These are phyloP conservation scores for Spongiforma sp. DNA, from an alignment of 1,284 basidiomycete species.

Conservation along the genomic window DNA sequence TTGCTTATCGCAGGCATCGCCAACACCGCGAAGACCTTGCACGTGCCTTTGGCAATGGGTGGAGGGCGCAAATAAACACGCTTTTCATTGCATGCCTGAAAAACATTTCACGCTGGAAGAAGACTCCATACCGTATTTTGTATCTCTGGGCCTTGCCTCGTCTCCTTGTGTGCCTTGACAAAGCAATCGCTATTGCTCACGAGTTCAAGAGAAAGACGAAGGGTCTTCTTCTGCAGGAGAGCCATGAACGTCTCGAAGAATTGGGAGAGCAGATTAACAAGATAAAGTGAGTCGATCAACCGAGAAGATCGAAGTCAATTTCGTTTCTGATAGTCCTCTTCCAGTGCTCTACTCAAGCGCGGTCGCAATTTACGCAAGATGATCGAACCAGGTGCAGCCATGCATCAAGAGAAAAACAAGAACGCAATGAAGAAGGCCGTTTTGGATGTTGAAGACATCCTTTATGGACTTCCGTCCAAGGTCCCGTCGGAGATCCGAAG, in stretches of 20 bases:
- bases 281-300: slow-evolving; percentile 38
- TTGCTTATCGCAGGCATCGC: slow-evolving; percentile 30
- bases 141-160: slow-evolving; percentile 58
- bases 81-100: slow-evolving; percentile 42
- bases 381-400: slow-evolving; percentile 33
- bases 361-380: slow-evolving; percentile 27
- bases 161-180: slow-evolving; percentile 50
- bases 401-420: slow-evolving; percentile 30
- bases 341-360: slow-evolving; percentile 29
- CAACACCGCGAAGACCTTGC: slow-evolving; percentile 23
- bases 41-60: slow-evolving; percentile 33
- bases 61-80: slow-evolving; percentile 29
- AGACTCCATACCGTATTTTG: slow-evolving; percentile 44
- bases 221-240: slow-evolving; percentile 34
- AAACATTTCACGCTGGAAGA: slow-evolving; percentile 41
- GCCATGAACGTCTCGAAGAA: slow-evolving; percentile 41
- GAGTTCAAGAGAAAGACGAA: slow-evolving; percentile 42
- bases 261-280: slow-evolving; percentile 36
- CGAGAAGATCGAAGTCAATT: not conserved
- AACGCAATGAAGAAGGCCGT: slow-evolving; percentile 29
- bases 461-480: slow-evolving; percentile 24
- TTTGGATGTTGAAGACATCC: slow-evolving; percentile 29
- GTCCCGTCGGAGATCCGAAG: slow-evolving; percentile 33
- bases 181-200: slow-evolving; percentile 33
- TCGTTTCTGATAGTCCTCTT: no score